phyloP scores from a whole-genome alignment of 306 rosid species.

The Glycine tomentella region DNA sequence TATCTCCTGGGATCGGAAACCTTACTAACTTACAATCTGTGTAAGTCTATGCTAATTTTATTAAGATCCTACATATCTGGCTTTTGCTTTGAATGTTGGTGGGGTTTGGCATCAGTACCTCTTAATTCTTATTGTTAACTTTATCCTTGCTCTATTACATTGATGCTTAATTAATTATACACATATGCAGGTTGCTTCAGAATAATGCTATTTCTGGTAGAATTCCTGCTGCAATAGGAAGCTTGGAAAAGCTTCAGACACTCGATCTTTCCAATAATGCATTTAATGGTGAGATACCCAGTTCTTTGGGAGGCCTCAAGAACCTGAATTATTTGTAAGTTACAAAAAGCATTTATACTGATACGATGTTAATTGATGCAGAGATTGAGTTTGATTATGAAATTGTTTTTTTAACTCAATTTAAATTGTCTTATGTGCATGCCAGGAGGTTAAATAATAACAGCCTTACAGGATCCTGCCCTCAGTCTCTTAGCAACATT shows the following conservation, averaged over 20 bases:
- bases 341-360: slow-evolving; percentile 31
- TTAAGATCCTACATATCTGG: slow-evolving; percentile 6
- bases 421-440: slow-evolving; percentile 47
- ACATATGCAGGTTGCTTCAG: slow-evolving; percentile 79
- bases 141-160: background rate
- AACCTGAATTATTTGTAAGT: slow-evolving; percentile 93
- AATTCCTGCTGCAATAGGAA: slow-evolving; percentile 83
- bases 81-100: slow-evolving; percentile 29
- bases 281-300: slow-evolving; percentile 79
- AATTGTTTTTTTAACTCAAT: slow-evolving; percentile 42
- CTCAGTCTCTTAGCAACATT: slow-evolving; percentile 75
- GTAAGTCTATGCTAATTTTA: slow-evolving; percentile 63
- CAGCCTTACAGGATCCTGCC: slow-evolving; percentile 89
- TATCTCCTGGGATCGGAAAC: slow-evolving; percentile 88
- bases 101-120: slow-evolving; percentile 33
- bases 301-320: slow-evolving; percentile 81
- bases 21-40: slow-evolving; percentile 85
- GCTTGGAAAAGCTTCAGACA: slow-evolving; percentile 82
- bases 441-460: slow-evolving; percentile 94
- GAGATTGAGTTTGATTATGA: slow-evolving; percentile 33
- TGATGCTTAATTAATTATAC: slow-evolving; percentile 28
- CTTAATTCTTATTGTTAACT: slow-evolving; percentile 17
- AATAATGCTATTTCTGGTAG: slow-evolving; percentile 87
- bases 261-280: slow-evolving; percentile 92
- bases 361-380: background rate